Base-by-base conservation (phyloP, 106 monocot species). In the Acorus calamus region DNA sequence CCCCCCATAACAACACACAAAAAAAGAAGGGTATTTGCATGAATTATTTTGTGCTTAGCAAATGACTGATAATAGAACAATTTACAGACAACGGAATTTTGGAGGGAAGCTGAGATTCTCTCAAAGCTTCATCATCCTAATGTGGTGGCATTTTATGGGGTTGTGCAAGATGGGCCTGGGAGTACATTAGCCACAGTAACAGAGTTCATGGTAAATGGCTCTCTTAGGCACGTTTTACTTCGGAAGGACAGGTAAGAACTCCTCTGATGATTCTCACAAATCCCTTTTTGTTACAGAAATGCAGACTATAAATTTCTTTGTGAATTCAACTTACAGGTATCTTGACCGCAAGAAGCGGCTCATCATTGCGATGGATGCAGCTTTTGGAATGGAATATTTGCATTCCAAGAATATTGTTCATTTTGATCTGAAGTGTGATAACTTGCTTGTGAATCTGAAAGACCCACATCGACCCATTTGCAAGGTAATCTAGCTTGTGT, bases 391-490 rank as follows among this genome's bases (percentile, higher is more conserved):
- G 94, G 94, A 94, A 74, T 94, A 94, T 78, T 62, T 94, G 70
- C 94, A 94, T 71, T 86, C 94, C 3, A 94, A 86, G 68, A 79
- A 81, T 61, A 84, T 94, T 67, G 86, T 94, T 9, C 94, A 94
- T 77, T 94, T 94, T 71, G 94, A 94, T 71, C 73, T 94, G 75
- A 94, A 94, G 74, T 94, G 94, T 55, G 94, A 94, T 76, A 94
- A 94, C 68, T 80, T 94, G 76, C 75, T 94, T 44, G 94, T 94
- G 57, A 94, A 89, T 53, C 76, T 94, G 8, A 94, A 89, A 69
- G 94, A 94, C 69, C 78, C 59, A 52, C 79, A 79, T 43, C 79
- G 94, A 12, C 94, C 94, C 8, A 94, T 94, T 63, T 94, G 94
- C 69, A 94, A 94, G 89, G 94, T 94, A 69, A 81, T 12, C 56